These are phyloP conservation scores for Geotrichum reessii DNA, from an alignment of 1,139 yeast genomes.

Conservation along the genomic window DNA sequence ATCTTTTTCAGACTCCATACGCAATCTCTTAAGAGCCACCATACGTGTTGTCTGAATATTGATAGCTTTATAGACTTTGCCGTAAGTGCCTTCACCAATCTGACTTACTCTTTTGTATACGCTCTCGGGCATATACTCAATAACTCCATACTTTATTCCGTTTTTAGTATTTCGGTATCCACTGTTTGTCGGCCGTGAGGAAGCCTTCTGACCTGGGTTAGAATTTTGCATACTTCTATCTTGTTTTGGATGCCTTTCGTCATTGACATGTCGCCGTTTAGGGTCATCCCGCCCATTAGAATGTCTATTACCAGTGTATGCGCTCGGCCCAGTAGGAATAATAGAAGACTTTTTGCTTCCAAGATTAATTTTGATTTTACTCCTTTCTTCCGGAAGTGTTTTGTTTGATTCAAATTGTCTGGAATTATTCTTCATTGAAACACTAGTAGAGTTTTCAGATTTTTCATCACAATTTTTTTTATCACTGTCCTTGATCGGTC, in stretches of 20 bases:
- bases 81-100: slow-evolving; percentile 83
- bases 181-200: background rate
- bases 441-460: background rate
- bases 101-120: slow-evolving; percentile 45
- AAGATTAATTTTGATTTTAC: slow-evolving; percentile 11
- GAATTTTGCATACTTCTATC: background rate
- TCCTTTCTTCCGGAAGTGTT: slow-evolving; percentile 11
- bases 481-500: background rate
- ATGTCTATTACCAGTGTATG: background rate
- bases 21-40: slow-evolving; percentile 77
- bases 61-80: slow-evolving; percentile 71
- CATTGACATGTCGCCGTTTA: background rate
- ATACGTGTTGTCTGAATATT: slow-evolving; percentile 60
- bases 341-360: slow-evolving; percentile 1
- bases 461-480: background rate
- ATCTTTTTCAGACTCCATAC: slow-evolving; percentile 84
- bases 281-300: slow-evolving; percentile 3
- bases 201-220: background rate
- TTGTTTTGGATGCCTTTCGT: slow-evolving; percentile 1
- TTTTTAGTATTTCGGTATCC: background rate
- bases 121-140: slow-evolving; percentile 23
- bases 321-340: slow-evolving; percentile 13
- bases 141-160: slow-evolving; percentile 9
- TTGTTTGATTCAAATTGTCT: background rate
- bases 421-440: background rate